These are phyloP conservation scores for Candida khao-thaluensis DNA, from an alignment of 805 yeast genomes.

Conservation along the genomic window DNA sequence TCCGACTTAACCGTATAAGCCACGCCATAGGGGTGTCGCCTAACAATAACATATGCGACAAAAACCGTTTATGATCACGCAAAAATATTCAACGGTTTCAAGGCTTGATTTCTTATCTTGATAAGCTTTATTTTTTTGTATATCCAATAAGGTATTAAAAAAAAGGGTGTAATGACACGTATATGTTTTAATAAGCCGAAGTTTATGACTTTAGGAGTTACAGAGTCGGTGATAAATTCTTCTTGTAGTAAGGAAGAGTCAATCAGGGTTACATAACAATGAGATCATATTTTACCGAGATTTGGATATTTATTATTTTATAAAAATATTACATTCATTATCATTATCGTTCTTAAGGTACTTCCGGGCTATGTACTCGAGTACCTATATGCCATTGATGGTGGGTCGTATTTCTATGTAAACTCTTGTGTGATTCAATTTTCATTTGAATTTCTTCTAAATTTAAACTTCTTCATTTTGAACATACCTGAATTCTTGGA, in stretches of 20 bases:
- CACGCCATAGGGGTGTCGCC: too few species aligned
- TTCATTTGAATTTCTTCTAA: constrained; percentile 31
- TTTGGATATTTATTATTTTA: constrained; percentile 6
- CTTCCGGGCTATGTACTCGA: too few species aligned
- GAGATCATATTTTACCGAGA: constrained; percentile 3
- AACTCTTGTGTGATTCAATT: too few species aligned
- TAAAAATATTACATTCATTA: constrained; percentile 12
- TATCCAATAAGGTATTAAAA: too few species aligned
- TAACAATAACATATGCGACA: background rate
- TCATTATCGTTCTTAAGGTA: constrained; percentile 4
- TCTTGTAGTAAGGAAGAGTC: too few species aligned
- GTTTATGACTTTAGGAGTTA: too few species aligned
- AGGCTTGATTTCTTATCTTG: background rate
- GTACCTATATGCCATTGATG: too few species aligned
- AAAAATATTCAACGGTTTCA: constrained; percentile 6
- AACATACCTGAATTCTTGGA: constrained; percentile 9
- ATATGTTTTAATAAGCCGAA: too few species aligned
- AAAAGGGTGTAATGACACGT: too few species aligned
- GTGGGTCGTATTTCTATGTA: background rate
- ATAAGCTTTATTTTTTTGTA: too few species aligned
- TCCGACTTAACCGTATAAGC: too few species aligned
- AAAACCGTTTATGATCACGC: constrained; percentile 7
- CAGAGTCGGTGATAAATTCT: too few species aligned
- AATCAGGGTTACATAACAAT: constrained; percentile 1
- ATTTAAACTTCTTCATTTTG: constrained; percentile 25